phyloP scores from a whole-genome alignment of 768 basidiomycete genomes.

The Solioccasus polychromus region DNA sequence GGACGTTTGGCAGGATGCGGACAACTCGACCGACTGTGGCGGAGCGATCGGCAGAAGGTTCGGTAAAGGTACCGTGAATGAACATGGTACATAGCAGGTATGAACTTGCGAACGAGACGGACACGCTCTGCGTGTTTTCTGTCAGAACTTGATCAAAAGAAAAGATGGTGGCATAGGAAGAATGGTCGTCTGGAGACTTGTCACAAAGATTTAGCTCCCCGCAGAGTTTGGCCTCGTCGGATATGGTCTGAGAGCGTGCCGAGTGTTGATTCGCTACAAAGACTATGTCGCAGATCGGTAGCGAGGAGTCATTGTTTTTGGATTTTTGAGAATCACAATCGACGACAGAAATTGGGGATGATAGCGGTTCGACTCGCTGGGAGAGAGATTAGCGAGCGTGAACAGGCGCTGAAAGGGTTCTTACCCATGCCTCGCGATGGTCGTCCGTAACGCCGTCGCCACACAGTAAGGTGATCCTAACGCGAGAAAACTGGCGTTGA shows the following conservation, averaged over 20 bases:
- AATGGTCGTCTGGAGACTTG: background rate
- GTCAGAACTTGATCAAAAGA: conserved; percentile 6
- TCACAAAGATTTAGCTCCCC: conserved; percentile 3
- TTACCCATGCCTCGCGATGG: background rate
- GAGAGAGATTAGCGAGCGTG: background rate
- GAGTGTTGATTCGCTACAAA: background rate
- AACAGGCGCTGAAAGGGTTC: background rate
- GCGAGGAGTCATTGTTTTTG: background rate
- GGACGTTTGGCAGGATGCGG: background rate
- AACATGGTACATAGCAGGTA: conserved; percentile 1
- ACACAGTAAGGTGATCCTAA: conserved; percentile 2
- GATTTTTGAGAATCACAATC: background rate
- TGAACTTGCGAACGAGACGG: conserved; percentile 9
- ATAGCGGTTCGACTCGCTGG: background rate
- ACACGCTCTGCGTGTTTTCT: conserved; percentile 12
- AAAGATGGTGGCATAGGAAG: conserved; percentile 1
- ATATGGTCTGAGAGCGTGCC: background rate
- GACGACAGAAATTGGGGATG: background rate
- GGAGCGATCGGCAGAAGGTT: background rate
- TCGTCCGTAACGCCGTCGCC: background rate
- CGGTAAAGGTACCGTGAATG: background rate
- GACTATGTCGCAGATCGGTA: conserved; percentile 1
- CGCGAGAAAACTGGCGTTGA: conserved; percentile 6
- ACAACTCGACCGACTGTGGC: conserved; percentile 3
- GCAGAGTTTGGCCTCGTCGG: background rate